phyloP scores from a whole-genome alignment of 345 rosid species.

The Populus ilicifolia region DNA sequence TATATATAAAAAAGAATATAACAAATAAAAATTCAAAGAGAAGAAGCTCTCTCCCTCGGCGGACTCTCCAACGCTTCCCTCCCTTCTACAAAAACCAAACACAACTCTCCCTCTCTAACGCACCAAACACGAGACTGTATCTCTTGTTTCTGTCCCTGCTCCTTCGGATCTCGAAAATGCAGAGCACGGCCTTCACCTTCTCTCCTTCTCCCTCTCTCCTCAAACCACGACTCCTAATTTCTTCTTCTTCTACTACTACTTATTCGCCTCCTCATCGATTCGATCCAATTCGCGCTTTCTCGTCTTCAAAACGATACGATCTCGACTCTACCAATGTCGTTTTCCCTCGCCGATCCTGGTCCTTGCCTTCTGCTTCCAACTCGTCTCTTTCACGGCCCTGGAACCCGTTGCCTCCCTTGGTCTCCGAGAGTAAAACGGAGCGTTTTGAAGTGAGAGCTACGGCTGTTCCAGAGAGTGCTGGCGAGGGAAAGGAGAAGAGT shows the following conservation, averaged over 20 bases:
- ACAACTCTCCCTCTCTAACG: background rate
- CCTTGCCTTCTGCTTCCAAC: conserved; percentile 26
- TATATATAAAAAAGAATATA: no score
- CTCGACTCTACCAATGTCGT: conserved; percentile 43
- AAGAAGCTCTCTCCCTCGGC: conserved; percentile 16
- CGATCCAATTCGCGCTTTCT: conserved; percentile 34
- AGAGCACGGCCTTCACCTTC: conserved; percentile 54
- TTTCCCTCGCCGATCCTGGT: conserved; percentile 67
- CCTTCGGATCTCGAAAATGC: conserved; percentile 50
- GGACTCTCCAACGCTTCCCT: conserved; percentile 39
- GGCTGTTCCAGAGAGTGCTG: conserved; percentile 59
- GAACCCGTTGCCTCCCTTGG: conserved; percentile 46
- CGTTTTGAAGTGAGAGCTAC: conserved; percentile 50
- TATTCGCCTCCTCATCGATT: conserved; percentile 1
- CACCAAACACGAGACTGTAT: background rate
- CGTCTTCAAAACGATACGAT: conserved; percentile 28
- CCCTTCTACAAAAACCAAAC: background rate
- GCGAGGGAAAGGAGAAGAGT: conserved; percentile 43
- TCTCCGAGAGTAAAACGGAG: conserved; percentile 21
- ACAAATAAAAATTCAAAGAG: no score
- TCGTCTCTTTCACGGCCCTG: conserved; percentile 46
- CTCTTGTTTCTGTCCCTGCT: background rate
- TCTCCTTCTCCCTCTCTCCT: conserved; percentile 33
- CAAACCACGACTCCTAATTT: conserved; percentile 21
- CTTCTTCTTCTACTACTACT: background rate